Base-by-base conservation (phyloP, 352 stramenopile genomes). In the Phytophthora palmivora region DNA sequence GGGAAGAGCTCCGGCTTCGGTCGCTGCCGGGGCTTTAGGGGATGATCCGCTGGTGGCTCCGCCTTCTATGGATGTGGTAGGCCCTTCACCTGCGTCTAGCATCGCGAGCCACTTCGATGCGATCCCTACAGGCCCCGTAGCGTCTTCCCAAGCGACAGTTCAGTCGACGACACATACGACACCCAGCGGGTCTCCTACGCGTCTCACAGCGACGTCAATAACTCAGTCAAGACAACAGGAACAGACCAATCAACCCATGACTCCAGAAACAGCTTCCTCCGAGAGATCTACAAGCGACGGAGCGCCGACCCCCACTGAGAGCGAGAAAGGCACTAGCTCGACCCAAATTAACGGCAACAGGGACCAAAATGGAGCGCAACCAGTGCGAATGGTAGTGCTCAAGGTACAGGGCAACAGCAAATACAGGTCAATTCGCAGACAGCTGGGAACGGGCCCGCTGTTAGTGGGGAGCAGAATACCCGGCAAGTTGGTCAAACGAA, bases 211-310 rank as follows among this genome's bases (percentile, higher is more conserved):
- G 30, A 24, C 36, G 24, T 26, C 45, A 2, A 3, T 36, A 6
- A 16, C 19, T 19, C 30, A 47, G 19, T 22, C 45, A 9, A 24
- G 10, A 11, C 21, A 53, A 10, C 18, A 65, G 8, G 28, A 42
- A 45, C 11, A 2, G 22, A 24, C 9, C n/a, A 55, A 70, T 0
- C 24, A 12, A 2, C 39, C 19, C 1, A 54, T 0, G 22, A 66
- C 41, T 3, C 46, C 42, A 24, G 52, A 70, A 19, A 58, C 47
- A 1, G 39, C 32, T 2, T 61, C 41, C 6, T 53, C 22, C 1
- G 46, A 57, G 6, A 53, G 26, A 28, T 56, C 58, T 26, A 30
- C 19, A 37, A 70, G 47, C 21, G 47, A 62, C 11, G 42, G 6
- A 41, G 34, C 10, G 15, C n/a, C 16, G 9, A 59, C 34, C 0